phyloP scores from a whole-genome alignment of 805 yeast species.

The Maudiozyma turicensis region DNA sequence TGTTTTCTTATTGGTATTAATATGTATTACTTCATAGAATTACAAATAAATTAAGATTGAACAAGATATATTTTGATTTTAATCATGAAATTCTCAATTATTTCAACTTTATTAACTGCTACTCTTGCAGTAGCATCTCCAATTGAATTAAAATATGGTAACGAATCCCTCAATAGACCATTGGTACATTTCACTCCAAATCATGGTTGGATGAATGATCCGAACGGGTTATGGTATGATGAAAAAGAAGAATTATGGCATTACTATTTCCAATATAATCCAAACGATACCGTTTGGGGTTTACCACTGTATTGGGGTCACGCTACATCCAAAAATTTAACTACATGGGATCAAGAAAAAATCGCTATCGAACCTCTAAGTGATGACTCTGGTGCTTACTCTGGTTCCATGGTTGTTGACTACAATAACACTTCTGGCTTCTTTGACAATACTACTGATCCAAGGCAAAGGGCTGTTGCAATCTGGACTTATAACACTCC shows the following conservation, averaged over 20 bases:
- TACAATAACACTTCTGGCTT: conserved; percentile 1
- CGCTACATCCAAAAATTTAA: neutral
- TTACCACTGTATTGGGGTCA: conserved; percentile 2
- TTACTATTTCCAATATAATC: conserved; percentile 1
- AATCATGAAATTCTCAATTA: neutral
- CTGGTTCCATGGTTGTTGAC: conserved; percentile 1
- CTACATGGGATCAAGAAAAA: neutral
- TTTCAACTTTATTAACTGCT: neutral
- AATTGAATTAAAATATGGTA: neutral
- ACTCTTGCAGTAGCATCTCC: neutral
- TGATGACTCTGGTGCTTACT: conserved; percentile 1
- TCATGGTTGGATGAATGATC: conserved; percentile 3
- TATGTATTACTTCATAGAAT: too few relatives aligned
- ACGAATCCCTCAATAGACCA: neutral
- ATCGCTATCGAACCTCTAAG: neutral
- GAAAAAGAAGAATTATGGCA: conserved; percentile 1
- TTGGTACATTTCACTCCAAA: neutral
- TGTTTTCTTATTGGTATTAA: too few relatives aligned
- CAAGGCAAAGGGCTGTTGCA: conserved; percentile 1
- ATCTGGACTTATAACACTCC: conserved; percentile 3
- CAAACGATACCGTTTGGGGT: conserved; percentile 2
- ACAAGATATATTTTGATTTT: too few relatives aligned
- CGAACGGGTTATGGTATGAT: conserved; percentile 2
- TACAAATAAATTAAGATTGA: too few relatives aligned
- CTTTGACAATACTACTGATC: neutral